Base-by-base conservation (phyloP, 257 asterid genomes). In the Coffea eugenioides region DNA sequence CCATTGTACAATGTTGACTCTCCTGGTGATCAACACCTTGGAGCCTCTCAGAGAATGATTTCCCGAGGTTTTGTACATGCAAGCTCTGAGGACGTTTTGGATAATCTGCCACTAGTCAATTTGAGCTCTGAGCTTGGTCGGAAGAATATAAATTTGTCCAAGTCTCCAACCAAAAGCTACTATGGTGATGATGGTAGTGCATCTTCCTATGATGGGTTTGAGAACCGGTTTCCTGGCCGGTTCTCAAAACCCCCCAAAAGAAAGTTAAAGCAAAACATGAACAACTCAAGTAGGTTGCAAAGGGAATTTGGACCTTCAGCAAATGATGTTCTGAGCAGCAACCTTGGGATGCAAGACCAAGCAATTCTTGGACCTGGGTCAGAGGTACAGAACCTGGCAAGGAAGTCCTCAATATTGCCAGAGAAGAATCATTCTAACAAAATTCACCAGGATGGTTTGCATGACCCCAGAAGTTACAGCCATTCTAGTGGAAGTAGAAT, bases 171-270 rank as follows among this genome's bases (percentile, higher is more conserved):
- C 59, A 75, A 86, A 78, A 81, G 85, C 77, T 90, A 87, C 83
- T 92, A 91, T 71, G 89, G 80, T 59, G 80, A 85, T 80, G 93
- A 89, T 81, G 96, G 91, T 73, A 91, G 97, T 56, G 90, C 83
- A 81, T 92, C 96, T 76, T 93, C 97, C 67, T 88, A 70, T 54
- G 97, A 94, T 79, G 97, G 87, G 82, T 82, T 68, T 4, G 84
- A 88, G 77, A 90, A 85, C 82, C 84, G 82, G 79, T 41, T 76
- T 73, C 68, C 69, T 46, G 76, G 83, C 77, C 88, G 76, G 61
- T 56, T 64, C 75, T 71, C 89, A 25, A 87, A 72, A 70, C 86
- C 85, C 70, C 61, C 79, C 8, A 76, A 75, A 34, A 85, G 89
- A 83, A 88, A 77, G 82, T 78, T 52, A 23, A 83, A 81, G 85